Base-by-base conservation (phyloP, 2,329 filamentous ascomycete genomes). In the Aureobasidium subglaciale region DNA sequence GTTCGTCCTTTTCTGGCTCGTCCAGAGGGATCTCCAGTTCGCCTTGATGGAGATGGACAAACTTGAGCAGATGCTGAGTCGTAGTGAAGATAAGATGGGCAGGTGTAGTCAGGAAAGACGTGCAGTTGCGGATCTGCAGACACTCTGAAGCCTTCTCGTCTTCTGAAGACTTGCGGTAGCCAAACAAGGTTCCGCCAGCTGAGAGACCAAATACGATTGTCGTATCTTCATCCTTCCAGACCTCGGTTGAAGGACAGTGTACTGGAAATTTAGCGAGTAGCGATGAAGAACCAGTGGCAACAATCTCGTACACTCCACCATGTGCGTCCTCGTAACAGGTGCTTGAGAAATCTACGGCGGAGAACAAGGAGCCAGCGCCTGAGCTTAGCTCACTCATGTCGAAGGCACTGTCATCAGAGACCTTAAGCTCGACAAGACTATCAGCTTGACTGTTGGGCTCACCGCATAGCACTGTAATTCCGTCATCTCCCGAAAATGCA, bases 1-100 rank as follows among this genome's bases (percentile, higher is more conserved):
- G 79, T 70, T 99, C 93, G 63, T 97, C 93, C 27, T 81, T 86
- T 68, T 96, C 91, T 0, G 91, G 91, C 42, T 96, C 90, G 68
- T 99, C 92, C 10, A 77, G 79, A 0, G 93, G 91, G 1, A 96
- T 78, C 62, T 93, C 85, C 57, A 96, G 82, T 25, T 86, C 88
- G 15, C 80, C 75, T 24, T 61, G 62, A 3, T 82, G 78, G 46
- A 97, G 73, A 69, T 99, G 92, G 13, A 96, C 85, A 70, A 96
- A 96, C 70, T 99, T 99, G 60, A 99, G 78, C 3, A 96, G 77
- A 68, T 97, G 91, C 61, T 90, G 90, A 58, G 86, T 90, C 0
- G 93, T 99, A 0, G 93, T 99, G 65, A 92, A 90, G 57, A 97
- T 83, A 13, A 99, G 76, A 73, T 97, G 92, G 18, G 84, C 82